A percentile compares a stretch with the other conserved stretches of the same genome.
These are phyloP conservation scores for Fraxinus americana DNA, from an alignment of 257 asterid genomes.

Conservation along the genomic window DNA sequence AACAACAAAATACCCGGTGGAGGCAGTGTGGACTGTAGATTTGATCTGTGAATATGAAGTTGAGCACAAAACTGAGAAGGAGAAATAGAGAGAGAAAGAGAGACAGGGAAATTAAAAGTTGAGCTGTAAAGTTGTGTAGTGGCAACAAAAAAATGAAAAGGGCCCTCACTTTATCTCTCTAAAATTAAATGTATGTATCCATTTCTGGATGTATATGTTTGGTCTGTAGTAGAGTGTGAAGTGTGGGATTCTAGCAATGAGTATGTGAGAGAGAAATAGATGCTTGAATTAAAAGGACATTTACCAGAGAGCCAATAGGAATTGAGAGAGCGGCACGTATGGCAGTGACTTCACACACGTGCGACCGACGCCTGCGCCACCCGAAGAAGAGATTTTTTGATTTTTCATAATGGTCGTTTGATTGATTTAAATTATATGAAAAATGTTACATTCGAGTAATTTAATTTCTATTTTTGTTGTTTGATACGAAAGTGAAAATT, in stretches of 20 bases:
- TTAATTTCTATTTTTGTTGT: too few relatives aligned
- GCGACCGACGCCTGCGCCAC: conserved; percentile 44
- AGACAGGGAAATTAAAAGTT: conserved; percentile 32
- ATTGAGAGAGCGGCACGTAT: conserved; percentile 41
- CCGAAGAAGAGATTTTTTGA: not conserved
- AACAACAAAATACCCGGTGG: conserved; percentile 33
- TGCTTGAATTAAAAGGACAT: conserved; percentile 30
- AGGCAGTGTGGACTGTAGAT: conserved; percentile 40
- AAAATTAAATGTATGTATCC: conserved; percentile 32
- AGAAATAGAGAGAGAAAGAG: conserved; percentile 21
- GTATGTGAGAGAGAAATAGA: conserved; percentile 21
- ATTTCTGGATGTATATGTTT: conserved; percentile 21
- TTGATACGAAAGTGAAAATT: too few relatives aligned
- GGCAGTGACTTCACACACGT: conserved; percentile 43
- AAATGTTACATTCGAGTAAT: too few relatives aligned
- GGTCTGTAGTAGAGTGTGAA: conserved; percentile 24
- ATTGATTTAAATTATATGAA: too few relatives aligned
- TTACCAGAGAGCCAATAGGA: conserved; percentile 26
- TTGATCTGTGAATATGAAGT: conserved; percentile 43
- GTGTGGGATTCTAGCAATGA: conserved; percentile 23
- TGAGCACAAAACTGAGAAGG: conserved; percentile 27
- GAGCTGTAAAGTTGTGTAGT: conserved; percentile 61
- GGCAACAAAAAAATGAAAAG: conserved; percentile 45
- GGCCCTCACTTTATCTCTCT: conserved; percentile 41
- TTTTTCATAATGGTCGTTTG: too few relatives aligned